These are phyloP conservation scores for Lachnellula subtilissima DNA, from an alignment of 2,329 filamentous ascomycete genomes.

Conservation along the genomic window DNA sequence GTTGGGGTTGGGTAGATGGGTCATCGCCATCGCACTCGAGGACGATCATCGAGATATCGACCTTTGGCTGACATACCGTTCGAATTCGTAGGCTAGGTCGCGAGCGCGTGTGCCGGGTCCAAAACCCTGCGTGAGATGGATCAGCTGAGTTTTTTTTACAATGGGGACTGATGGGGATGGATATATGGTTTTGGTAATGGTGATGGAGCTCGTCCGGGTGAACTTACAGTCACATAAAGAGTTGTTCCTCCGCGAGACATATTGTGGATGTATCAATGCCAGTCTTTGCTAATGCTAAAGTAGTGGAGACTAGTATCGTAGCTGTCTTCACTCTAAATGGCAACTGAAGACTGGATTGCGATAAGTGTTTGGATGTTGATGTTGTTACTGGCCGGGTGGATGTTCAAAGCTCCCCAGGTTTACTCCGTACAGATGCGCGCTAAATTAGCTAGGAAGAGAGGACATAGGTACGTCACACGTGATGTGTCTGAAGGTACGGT, in stretches of 20 bases:
- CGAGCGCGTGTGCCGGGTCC: conserved; percentile 97
- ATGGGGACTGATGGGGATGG: conserved; percentile 10
- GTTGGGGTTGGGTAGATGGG: conserved; percentile 29
- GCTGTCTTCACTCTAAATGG: not conserved
- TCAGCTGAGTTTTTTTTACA: conserved; percentile 9
- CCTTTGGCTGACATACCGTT: conserved; percentile 82
- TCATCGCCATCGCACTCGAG: conserved; percentile 35
- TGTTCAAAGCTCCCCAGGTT: not conserved
- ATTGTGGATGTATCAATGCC: conserved; percentile 12
- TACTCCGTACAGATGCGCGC: too few relatives aligned
- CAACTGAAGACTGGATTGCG: not conserved
- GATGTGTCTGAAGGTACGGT: too few relatives aligned
- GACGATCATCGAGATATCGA: conserved; percentile 43
- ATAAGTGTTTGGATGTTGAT: not conserved
- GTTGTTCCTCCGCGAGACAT: conserved; percentile 96
- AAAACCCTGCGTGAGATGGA: conserved; percentile 57
- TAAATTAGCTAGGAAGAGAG: too few relatives aligned
- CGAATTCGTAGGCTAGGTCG: conserved; percentile 99
- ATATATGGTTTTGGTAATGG: conserved; percentile 2
- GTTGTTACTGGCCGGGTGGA: not conserved
- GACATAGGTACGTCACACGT: too few relatives aligned
- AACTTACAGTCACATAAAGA: conserved; percentile 75
- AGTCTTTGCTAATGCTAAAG: not conserved
- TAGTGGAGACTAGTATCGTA: not conserved
- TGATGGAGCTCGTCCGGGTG: not conserved